Conservation (phyloP, 176 grass and related monocot genomes). For the Hyparrhenia diplandra region DNA sequence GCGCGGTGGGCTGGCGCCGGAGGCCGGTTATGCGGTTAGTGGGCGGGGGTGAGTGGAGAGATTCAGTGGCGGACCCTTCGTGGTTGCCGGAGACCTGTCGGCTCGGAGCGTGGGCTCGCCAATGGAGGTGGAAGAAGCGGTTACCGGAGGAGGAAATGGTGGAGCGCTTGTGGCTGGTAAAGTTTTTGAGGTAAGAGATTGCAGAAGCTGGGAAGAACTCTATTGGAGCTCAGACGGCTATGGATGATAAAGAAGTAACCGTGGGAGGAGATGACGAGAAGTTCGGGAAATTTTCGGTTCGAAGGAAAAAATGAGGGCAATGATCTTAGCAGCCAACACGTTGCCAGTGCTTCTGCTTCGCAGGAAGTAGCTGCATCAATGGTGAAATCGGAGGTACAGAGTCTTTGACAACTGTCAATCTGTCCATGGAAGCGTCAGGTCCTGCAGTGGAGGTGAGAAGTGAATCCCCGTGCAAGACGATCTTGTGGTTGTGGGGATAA, state of each 20-base stretch:
- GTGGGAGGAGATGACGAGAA: neutral
- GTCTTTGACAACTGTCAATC: neutral
- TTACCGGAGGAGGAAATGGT: constrained; percentile 7
- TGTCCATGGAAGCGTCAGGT: constrained; percentile 28
- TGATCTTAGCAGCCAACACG: neutral
- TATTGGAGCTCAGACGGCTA: neutral
- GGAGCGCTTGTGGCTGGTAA: constrained; percentile 10
- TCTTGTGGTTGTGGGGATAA: neutral
- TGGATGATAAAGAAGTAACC: neutral
- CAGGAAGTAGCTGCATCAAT: neutral
- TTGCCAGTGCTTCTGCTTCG: neutral
- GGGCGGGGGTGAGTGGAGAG: neutral
- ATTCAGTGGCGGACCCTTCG: neutral
- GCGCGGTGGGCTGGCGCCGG: neutral
- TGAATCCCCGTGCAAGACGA: neutral
- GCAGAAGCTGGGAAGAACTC: constrained; percentile 23
- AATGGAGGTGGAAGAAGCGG: neutral
- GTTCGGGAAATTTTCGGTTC: constrained; percentile 12
- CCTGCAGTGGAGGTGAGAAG: neutral
- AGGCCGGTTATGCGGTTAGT: neutral
- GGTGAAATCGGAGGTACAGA: constrained; percentile 5
- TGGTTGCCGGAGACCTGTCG: neutral
- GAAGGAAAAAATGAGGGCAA: constrained; percentile 7
- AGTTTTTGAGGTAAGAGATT: constrained; percentile 1
- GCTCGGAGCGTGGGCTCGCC: neutral